Percentiles rank a stretch among this genome's conserved stretches.
Evolutionary conservation across 257 asterid species (phyloP).

Genomic region (Salvia rosmarinus): DNA sequence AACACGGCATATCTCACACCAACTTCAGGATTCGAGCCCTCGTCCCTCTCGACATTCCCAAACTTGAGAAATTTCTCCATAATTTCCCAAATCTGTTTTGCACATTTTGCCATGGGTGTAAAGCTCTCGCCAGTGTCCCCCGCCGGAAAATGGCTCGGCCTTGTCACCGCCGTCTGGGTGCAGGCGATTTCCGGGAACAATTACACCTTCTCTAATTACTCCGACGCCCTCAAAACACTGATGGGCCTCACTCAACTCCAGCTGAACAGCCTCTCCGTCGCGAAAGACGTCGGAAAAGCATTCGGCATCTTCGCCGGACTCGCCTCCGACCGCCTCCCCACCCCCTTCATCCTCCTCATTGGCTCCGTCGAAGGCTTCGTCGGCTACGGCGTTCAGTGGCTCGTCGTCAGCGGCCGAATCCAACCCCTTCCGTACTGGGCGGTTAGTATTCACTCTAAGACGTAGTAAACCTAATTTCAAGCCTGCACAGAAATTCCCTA

Average conservation of each 20-base stretch:
- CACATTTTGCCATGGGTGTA: constrained; percentile 43
- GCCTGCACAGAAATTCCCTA: neutral
- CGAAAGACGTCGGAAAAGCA: constrained; percentile 93
- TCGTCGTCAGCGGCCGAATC: constrained; percentile 84
- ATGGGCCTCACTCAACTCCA: constrained; percentile 94
- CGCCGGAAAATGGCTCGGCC: constrained; percentile 90
- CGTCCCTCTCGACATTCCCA: neutral
- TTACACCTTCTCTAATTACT: constrained; percentile 91
- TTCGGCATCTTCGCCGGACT: constrained; percentile 89
- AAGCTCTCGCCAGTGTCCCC: constrained; percentile 61
- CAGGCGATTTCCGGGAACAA: constrained; percentile 96
- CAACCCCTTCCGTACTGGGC: constrained; percentile 95
- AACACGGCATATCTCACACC: neutral
- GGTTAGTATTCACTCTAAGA: constrained; percentile 36
- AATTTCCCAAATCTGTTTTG: neutral
- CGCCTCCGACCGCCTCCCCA: constrained; percentile 84
- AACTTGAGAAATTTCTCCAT: neutral
- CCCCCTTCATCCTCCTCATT: constrained; percentile 71
- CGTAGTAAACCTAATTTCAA: no score
- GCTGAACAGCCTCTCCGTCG: constrained; percentile 91
- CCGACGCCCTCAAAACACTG: constrained; percentile 79
- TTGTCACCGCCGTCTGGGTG: constrained; percentile 97
- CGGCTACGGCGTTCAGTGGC: constrained; percentile 98
- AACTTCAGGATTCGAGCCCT: neutral
- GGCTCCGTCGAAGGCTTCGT: constrained; percentile 84